Evolutionary conservation across 2,329 filamentous ascomycete species (phyloP).

Genomic region (Hortaea sp.): DNA sequence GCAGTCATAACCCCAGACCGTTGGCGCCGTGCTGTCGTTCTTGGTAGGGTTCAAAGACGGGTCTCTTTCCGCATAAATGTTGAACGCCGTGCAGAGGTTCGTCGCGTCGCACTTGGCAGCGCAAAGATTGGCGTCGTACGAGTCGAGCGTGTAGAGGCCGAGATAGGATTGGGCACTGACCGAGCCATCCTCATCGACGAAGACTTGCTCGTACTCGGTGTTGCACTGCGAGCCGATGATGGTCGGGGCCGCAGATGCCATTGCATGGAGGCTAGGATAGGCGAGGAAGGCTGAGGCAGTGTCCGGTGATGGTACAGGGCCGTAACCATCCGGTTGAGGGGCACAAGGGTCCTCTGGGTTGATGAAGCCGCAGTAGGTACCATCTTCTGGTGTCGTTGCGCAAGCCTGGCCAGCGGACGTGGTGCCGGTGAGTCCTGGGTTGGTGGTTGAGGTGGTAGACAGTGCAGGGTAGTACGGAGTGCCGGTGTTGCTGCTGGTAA

Average conservation of each 20-base stretch:
- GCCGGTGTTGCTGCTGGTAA: neutral
- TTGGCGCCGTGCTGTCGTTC: too few species aligned
- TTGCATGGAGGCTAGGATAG: constrained; percentile 15
- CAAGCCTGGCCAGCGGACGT: neutral
- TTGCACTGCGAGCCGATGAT: constrained; percentile 2
- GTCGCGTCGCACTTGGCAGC: constrained; percentile 10
- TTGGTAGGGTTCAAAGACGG: constrained; percentile 22
- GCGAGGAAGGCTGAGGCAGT: constrained; percentile 2
- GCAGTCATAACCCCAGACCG: constrained; percentile 11
- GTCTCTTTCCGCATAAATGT: constrained; percentile 22
- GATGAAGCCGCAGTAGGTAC: constrained; percentile 2
- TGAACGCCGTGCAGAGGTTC: constrained; percentile 11
- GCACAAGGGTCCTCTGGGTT: constrained; percentile 1
- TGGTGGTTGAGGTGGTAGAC: too few species aligned
- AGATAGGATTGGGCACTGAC: constrained; percentile 6
- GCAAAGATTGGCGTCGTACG: constrained; percentile 12
- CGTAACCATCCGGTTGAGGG: constrained; percentile 1
- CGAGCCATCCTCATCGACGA: constrained; percentile 3
- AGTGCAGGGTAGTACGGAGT: neutral
- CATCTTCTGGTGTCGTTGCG: neutral
- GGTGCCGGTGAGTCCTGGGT: too few species aligned
- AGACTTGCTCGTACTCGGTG: constrained; percentile 18
- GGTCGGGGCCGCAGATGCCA: constrained; percentile 9
- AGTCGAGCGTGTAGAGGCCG: constrained; percentile 7
- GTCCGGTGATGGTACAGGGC: constrained; percentile 3